Evolutionary conservation across 2,329 filamentous ascomycete species (phyloP), one percentile per base, ranked within the genome.

Genomic region (Diplocarpon mali): DNA sequence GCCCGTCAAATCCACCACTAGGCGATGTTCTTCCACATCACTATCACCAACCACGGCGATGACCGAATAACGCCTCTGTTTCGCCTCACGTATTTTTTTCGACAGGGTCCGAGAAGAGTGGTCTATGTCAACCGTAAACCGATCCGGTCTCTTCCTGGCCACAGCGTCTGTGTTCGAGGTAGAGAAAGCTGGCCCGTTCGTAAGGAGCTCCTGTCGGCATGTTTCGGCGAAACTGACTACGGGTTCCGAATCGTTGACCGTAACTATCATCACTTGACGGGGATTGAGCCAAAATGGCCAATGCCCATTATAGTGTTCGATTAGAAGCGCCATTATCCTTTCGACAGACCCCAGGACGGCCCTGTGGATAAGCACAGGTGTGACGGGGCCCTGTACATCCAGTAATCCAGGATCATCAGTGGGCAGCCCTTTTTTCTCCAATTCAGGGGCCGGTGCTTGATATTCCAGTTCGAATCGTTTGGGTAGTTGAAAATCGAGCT

Each of bases 221-320:
- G 48, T 29, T 7, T 53, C 34, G 7, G 59, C 60, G 40, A 51
- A 61, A 7, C 54, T 47, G 8, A 62, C 43, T 24, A 60, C 49
- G n/a, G 46, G 28, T 24, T 51, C 28, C 2, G 70, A 72, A 39
- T 79, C 71, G 56, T 84, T 87, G 42, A 90, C 72, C 0, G 84
- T 83, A 28, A 92, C 64, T 45, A 94, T 73, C 37, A 83, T 76
- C 35, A 77, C 80, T 59, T 92, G 88, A 5, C 79, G 76, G 1
- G 87, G 87, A 44, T 84, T 89, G 9, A 94, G 70, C 88, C 87
- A 94, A 61, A 94, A 90, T 3, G 87, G 87, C 77, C 85, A 93
- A 46, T 73, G 75, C 13, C 85, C 85, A 45, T 81, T 72, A 55
- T 89, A 86, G 53, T 85, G 82, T 64, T 94, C 88, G 44, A 92